Evolutionary conservation across 1,139 yeast genomes (phyloP), one percentile per base, ranked within the genome.

Genomic region (Wickerhamomyces sp.): DNA sequence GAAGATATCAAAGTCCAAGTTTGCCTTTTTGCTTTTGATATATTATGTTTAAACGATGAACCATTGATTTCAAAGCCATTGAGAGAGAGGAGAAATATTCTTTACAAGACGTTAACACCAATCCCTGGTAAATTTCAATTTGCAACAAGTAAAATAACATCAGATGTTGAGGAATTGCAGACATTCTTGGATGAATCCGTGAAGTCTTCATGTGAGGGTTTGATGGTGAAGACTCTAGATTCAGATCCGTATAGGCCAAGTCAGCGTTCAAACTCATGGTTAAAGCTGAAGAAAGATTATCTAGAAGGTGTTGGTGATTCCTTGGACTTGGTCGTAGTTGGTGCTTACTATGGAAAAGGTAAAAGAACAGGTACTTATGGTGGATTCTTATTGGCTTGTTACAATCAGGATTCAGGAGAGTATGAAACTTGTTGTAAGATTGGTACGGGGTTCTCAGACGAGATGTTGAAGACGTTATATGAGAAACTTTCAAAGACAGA

Each of bases 391-490:
- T 68, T 94, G 40, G 98, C 96, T 0, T 81, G 94, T 30, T 90
- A 88, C 59, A 90, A 92, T 56, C 78, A 79, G 38, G 96, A 90
- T 46, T 76, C 88, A 0, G 97, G 95, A 18, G 97, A 89, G 53
- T 88, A 78, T 56, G 98, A 92, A 59, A 86, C 97, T 0, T 84
- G 95, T 33, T 92, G 98, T 65, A 92, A 94, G 60, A 90, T 94
- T 41, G 98, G 98, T 33, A 94, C 99, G 1, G 99, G 99, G 0
- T 92, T 92, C 59, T 78, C 90, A 29, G 99, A 92, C 49, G 97
- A 86, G 47, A 76, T 81, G 55, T 69, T 92, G 43, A 75, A 76
- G 27, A 64, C 64, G 31, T 62, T 92, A 29, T 72, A 82, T 55
- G 73, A 72, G 28, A 70, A 70, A 40, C 69, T 92, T 40, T 75